phyloP scores from a whole-genome alignment of 208 protist genomes.

The Giardia duodenalis region DNA sequence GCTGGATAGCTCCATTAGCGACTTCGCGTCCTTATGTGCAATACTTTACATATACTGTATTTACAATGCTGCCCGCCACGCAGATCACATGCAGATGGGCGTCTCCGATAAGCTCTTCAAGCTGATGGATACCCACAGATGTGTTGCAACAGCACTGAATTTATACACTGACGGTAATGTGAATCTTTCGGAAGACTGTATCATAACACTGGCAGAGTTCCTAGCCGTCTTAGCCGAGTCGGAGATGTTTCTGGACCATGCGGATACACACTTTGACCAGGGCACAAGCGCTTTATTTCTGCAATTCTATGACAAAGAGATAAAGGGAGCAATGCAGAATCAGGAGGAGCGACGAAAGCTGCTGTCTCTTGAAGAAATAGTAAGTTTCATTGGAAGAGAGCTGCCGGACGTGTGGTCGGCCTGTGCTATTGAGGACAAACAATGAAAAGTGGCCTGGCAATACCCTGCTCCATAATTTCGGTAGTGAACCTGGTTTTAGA shows the following conservation, averaged over 20 bases:
- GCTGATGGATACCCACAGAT: not conserved
- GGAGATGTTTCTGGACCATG: not conserved
- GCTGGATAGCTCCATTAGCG: not conserved
- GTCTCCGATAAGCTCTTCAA: not conserved
- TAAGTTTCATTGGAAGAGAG: not conserved
- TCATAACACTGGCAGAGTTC: not conserved
- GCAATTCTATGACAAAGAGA: not conserved
- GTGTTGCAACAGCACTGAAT: not conserved
- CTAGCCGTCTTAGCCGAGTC: not conserved
- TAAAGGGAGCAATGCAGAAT: not conserved
- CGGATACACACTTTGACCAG: not conserved
- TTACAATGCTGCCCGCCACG: not conserved
- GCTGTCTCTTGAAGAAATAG: not conserved
- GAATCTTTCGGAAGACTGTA: not conserved
- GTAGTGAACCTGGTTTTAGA: no score
- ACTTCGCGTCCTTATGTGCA: not conserved
- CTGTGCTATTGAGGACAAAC: no score
- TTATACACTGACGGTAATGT: no score
- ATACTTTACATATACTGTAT: not conserved
- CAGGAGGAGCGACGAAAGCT: not conserved
- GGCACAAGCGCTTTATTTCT: not conserved
- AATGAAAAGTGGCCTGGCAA: no score
- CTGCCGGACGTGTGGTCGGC: not conserved
- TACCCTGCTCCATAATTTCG: no score
- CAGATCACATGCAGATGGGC: not conserved